Conservation (phyloP, 2,329 filamentous ascomycete species). For the Diaporthe destruens region DNA sequence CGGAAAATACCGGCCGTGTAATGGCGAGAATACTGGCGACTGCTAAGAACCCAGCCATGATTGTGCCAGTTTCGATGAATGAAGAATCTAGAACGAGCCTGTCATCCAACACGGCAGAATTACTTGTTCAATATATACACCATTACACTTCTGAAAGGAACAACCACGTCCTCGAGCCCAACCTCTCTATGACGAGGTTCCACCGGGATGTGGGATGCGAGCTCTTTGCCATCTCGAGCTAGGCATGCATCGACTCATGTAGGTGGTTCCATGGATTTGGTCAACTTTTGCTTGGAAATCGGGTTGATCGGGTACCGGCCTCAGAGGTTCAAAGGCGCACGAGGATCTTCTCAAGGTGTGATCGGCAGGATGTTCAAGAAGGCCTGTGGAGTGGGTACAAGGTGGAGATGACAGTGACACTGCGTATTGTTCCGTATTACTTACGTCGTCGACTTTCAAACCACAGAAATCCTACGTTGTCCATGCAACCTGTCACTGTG, state of each 20-base stretch:
- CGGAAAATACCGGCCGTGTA: constrained; percentile 45
- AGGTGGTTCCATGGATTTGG: neutral
- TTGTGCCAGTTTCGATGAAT: neutral
- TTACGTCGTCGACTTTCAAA: constrained; percentile 29
- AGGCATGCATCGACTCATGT: neutral
- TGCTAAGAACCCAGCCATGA: constrained; percentile 34
- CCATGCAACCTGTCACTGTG: neutral
- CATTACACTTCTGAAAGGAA: neutral
- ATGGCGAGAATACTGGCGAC: constrained; percentile 44
- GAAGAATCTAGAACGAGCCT: neutral
- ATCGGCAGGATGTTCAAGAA: constrained; percentile 4
- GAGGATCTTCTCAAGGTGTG: constrained; percentile 15
- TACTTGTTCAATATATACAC: neutral
- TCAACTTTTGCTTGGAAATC: constrained; percentile 5
- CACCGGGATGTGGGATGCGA: constrained; percentile 3
- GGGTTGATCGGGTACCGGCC: neutral
- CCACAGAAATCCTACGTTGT: neutral
- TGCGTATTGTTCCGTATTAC: constrained; percentile 8
- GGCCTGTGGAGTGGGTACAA: constrained; percentile 2
- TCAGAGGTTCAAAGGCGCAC: neutral
- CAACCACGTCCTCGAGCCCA: neutral
- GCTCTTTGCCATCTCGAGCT: constrained; percentile 7
- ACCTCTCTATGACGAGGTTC: constrained; percentile 19
- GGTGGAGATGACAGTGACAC: neutral
- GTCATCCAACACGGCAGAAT: neutral